Evolutionary conservation across 106 monocot species (phyloP).

Genomic region (Iris macrosiphon): DNA sequence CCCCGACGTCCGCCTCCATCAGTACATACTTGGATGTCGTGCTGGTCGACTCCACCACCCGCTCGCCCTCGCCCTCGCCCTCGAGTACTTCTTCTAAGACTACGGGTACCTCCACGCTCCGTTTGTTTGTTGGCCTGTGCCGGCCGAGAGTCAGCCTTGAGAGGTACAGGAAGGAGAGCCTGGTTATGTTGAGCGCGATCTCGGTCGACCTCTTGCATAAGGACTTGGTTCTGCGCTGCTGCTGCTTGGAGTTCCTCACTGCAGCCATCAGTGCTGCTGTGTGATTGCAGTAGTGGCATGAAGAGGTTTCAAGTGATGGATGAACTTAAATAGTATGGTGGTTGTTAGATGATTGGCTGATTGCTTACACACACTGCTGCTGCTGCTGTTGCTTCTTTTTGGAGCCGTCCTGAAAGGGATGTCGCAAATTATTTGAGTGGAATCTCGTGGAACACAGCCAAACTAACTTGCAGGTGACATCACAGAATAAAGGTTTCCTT

Average conservation of each 20-base stretch:
- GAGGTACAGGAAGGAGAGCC: slow-evolving; percentile 5
- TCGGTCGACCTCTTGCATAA: slow-evolving; percentile 2
- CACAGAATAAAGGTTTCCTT: too few species aligned
- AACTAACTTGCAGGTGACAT: too few species aligned
- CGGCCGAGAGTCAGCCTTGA: neutral
- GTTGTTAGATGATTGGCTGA: too few species aligned
- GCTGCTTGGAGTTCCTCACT: neutral
- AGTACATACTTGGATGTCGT: neutral
- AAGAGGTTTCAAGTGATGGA: too few species aligned
- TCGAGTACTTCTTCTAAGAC: neutral
- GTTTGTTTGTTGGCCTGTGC: neutral
- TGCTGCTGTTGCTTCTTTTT: too few species aligned
- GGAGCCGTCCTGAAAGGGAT: too few species aligned
- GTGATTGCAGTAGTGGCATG: too few species aligned
- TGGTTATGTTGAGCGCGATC: slow-evolving; percentile 7
- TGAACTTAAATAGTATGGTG: too few species aligned
- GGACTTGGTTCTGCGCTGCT: slow-evolving; percentile 1
- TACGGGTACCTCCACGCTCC: neutral
- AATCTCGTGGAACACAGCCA: too few species aligned
- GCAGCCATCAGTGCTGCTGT: neutral
- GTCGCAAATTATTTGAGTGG: too few species aligned
- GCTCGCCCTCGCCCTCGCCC: neutral
- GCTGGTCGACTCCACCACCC: too few species aligned
- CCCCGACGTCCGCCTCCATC: neutral
- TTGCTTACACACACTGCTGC: too few species aligned